phyloP scores from a whole-genome alignment of 1,139 yeast genomes.

The Pichia kudriavzevii region DNA sequence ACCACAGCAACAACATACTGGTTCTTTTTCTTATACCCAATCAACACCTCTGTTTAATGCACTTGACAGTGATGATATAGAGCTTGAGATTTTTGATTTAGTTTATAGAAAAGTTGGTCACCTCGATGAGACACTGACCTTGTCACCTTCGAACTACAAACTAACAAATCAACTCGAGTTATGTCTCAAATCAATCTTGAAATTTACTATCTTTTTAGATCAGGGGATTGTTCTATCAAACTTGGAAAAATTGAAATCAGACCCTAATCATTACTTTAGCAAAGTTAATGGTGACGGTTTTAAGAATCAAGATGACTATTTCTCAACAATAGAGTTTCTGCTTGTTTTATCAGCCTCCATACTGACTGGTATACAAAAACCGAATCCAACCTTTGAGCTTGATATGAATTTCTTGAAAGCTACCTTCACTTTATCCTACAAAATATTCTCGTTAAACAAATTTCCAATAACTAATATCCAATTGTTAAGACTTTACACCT shows the following conservation, averaged over 20 bases:
- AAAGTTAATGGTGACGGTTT: conserved; percentile 15
- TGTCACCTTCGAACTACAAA: background rate
- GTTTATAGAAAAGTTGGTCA: conserved; percentile 4
- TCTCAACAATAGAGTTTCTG: conserved; percentile 10
- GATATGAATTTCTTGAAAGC: conserved; percentile 3
- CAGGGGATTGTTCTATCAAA: conserved; percentile 1
- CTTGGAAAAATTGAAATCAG: conserved; percentile 1
- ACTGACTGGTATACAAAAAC: background rate
- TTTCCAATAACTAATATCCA: conserved; percentile 10
- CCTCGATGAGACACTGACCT: conserved; percentile 6
- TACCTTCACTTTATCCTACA: conserved; percentile 8
- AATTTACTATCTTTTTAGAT: conserved; percentile 12
- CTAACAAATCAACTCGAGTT: background rate
- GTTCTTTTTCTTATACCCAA: too few relatives aligned
- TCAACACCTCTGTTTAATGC: conserved; percentile 1
- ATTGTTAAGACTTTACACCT: conserved; percentile 32
- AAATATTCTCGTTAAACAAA: conserved; percentile 1
- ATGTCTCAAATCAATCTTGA: background rate
- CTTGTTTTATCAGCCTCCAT: conserved; percentile 6
- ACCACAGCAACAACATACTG: background rate
- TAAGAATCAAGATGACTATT: conserved; percentile 6
- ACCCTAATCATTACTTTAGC: conserved; percentile 22
- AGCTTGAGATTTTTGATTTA: conserved; percentile 7
- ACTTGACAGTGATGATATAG: conserved; percentile 2
- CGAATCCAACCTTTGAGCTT: background rate